Evolutionary conservation across 177 flowering plant species (phyloP).

Genomic region (Vitis hybrid): DNA sequence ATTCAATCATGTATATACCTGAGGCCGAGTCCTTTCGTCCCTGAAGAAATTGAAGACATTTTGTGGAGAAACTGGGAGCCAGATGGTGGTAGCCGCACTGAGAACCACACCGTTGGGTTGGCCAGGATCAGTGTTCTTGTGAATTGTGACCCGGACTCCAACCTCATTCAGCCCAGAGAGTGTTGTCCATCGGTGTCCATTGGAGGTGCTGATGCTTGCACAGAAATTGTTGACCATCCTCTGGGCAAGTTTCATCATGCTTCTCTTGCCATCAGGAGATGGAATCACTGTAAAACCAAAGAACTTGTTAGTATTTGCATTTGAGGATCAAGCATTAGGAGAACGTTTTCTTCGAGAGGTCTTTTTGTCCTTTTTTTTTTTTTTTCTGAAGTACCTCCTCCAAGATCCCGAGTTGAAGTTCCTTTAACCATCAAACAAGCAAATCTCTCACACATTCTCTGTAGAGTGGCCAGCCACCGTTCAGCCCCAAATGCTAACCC

Average conservation of each 20-base stretch:
- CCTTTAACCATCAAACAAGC: constrained; percentile 58
- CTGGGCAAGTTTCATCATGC: constrained; percentile 86
- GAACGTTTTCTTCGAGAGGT: too few relatives aligned
- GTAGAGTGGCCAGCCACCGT: constrained; percentile 76
- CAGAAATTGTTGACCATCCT: constrained; percentile 79
- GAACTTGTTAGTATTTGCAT: not conserved
- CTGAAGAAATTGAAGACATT: constrained; percentile 71
- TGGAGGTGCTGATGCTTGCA: constrained; percentile 59
- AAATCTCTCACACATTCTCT: constrained; percentile 74
- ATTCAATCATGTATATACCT: constrained; percentile 37
- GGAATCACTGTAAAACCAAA: constrained; percentile 52
- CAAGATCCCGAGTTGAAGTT: constrained; percentile 55
- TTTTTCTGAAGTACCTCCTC: constrained; percentile 50
- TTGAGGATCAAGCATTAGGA: not conserved
- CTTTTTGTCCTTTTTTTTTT: too few relatives aligned
- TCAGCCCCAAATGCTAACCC: constrained; percentile 87
- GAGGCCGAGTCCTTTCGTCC: constrained; percentile 73
- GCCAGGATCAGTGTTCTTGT: constrained; percentile 67
- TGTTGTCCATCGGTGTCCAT: constrained; percentile 58
- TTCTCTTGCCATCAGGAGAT: constrained; percentile 67
- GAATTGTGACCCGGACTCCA: constrained; percentile 63
- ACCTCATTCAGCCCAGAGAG: constrained; percentile 61
- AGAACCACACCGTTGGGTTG: constrained; percentile 74
- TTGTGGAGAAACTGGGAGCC: constrained; percentile 73
- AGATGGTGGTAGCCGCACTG: constrained; percentile 75